Evolutionary conservation across 2,329 filamentous ascomycete species (phyloP).

Genomic region (Neopestalotiopsis clavispora): DNA sequence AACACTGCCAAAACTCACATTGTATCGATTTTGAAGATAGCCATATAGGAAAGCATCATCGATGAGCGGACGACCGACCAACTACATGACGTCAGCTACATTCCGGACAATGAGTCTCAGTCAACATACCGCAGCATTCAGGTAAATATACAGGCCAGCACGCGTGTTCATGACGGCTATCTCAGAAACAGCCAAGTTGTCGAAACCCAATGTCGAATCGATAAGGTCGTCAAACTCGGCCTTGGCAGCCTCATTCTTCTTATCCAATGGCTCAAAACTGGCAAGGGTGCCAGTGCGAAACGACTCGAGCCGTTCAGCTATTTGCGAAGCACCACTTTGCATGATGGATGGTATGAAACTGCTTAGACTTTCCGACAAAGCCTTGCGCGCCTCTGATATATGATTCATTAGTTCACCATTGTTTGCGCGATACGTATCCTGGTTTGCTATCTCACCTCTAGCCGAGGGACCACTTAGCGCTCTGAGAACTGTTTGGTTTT

Average conservation of each 20-base stretch:
- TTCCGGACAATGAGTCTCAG: slow-evolving; percentile 25
- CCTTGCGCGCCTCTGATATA: slow-evolving; percentile 49
- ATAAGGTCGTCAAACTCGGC: slow-evolving; percentile 62
- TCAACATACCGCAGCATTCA: slow-evolving; percentile 75
- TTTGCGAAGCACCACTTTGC: slow-evolving; percentile 56
- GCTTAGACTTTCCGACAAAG: slow-evolving; percentile 55
- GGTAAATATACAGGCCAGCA: slow-evolving; percentile 82
- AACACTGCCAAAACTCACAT: slow-evolving; percentile 54
- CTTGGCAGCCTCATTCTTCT: slow-evolving; percentile 54
- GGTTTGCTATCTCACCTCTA: slow-evolving; percentile 48
- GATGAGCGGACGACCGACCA: slow-evolving; percentile 80
- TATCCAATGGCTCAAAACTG: slow-evolving; percentile 58
- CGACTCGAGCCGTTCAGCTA: slow-evolving; percentile 57
- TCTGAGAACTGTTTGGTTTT: slow-evolving; percentile 60
- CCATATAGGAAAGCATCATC: slow-evolving; percentile 81
- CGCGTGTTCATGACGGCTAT: slow-evolving; percentile 76
- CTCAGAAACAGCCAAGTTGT: slow-evolving; percentile 63
- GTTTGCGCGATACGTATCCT: not conserved
- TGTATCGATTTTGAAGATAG: slow-evolving; percentile 85
- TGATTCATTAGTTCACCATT: slow-evolving; percentile 13
- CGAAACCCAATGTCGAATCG: slow-evolving; percentile 60
- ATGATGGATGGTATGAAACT: slow-evolving; percentile 62
- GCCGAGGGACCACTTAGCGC: slow-evolving; percentile 57
- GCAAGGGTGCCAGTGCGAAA: slow-evolving; percentile 63
- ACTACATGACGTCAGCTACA: slow-evolving; percentile 49